These are phyloP conservation scores for Aspergillus carlsbadensis DNA, from an alignment of 495 filamentous ascomycete genomes.

Conservation along the genomic window DNA sequence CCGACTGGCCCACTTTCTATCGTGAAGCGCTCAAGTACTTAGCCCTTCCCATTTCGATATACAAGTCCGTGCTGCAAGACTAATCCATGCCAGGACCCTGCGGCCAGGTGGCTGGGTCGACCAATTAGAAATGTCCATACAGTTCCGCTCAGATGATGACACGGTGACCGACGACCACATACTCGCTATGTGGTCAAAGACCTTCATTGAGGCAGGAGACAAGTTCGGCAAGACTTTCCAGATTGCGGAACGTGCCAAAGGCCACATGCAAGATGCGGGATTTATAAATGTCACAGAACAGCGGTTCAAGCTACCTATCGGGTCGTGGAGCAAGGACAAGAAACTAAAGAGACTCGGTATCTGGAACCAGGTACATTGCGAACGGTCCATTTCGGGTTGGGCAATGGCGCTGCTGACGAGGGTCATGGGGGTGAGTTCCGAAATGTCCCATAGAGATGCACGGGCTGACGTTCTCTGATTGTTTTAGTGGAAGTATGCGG, in stretches of 20 bases:
- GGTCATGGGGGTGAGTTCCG: slow-evolving; percentile 39
- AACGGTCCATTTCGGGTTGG: slow-evolving; percentile 58
- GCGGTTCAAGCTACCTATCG: slow-evolving; percentile 61
- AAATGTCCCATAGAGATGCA: not conserved
- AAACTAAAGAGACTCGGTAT: slow-evolving; percentile 63
- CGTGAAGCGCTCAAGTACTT: slow-evolving; percentile 33
- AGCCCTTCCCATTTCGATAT: not conserved
- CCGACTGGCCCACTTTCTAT: slow-evolving; percentile 54
- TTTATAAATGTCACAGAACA: slow-evolving; percentile 58
- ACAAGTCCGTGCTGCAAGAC: not conserved
- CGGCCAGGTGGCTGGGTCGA: slow-evolving; percentile 68
- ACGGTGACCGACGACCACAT: slow-evolving; percentile 51
- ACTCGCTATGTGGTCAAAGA: slow-evolving; percentile 47
- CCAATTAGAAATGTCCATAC: slow-evolving; percentile 53
- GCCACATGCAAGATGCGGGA: slow-evolving; percentile 45
- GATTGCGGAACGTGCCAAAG: slow-evolving; percentile 39
- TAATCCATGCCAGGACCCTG: slow-evolving; percentile 31
- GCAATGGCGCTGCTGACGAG: slow-evolving; percentile 59
- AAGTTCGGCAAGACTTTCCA: slow-evolving; percentile 49
- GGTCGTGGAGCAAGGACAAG: slow-evolving; percentile 63
- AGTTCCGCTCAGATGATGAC: slow-evolving; percentile 48
- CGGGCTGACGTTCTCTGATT: slow-evolving; percentile 8
- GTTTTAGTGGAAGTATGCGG: slow-evolving; percentile 27
- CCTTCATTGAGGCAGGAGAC: slow-evolving; percentile 52
- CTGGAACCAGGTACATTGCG: slow-evolving; percentile 58